phyloP scores from a whole-genome alignment of 345 rosid species.

The Hibiscus mutabilis region DNA sequence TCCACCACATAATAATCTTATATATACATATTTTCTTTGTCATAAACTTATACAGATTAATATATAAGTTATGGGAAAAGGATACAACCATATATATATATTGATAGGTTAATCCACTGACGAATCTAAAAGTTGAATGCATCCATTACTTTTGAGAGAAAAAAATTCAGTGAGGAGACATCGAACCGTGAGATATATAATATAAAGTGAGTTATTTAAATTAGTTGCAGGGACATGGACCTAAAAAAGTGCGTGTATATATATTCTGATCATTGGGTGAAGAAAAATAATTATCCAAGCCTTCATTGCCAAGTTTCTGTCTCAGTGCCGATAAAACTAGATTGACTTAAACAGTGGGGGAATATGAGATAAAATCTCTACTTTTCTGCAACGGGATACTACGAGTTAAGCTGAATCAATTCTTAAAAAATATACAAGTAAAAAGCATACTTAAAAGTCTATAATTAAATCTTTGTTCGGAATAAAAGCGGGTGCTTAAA shows the following conservation, averaged over 20 bases:
- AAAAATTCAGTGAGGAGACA: slow-evolving; percentile 1
- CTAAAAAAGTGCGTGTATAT: neutral
- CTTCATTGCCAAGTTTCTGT: slow-evolving; percentile 18
- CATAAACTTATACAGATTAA: neutral
- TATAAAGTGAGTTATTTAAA: neutral
- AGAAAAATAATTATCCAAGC: slow-evolving; percentile 14
- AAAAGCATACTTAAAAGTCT: too few species aligned
- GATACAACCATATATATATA: neutral
- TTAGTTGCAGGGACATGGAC: neutral
- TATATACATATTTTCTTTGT: neutral
- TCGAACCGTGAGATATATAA: slow-evolving; percentile 13
- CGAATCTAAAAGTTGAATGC: slow-evolving; percentile 23
- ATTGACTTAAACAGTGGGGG: slow-evolving; percentile 14
- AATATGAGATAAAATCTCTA: neutral
- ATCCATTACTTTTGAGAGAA: neutral
- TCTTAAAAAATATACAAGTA: too few species aligned
- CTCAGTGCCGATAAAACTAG: neutral
- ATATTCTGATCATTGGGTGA: too few species aligned
- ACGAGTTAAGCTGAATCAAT: too few species aligned
- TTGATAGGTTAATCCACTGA: slow-evolving; percentile 28
- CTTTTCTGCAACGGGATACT: too few species aligned
- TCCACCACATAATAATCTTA: too few species aligned
- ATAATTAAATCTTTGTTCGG: neutral
- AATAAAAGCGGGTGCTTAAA: slow-evolving; percentile 10
- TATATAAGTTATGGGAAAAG: slow-evolving; percentile 19